Evolutionary conservation across 257 asterid genomes (phyloP), one percentile per base, ranked within the genome.

Genomic region (Capsicum baccatum): DNA sequence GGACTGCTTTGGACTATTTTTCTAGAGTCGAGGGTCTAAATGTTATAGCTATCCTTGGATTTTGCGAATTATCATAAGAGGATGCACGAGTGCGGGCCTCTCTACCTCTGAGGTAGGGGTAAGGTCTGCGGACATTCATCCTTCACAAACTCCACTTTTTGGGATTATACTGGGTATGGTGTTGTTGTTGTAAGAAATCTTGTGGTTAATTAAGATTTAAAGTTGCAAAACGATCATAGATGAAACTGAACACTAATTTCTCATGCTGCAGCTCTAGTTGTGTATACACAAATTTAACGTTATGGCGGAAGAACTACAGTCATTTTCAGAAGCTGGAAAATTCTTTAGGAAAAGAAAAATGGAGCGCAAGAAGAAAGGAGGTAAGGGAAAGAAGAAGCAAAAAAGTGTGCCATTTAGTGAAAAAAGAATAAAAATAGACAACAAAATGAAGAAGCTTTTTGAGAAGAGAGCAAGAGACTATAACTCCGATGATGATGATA

Each of bases 381-480:
- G 87, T 17, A 85, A 68, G 88, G 89, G 87, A 48, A 93, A 88
- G 62, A 91, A 91, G 78, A 86, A 87, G 87, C 91, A 81, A 52
- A 90, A 91, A 71, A 35, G 70, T 88, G 83, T 85, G 86, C 90
- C 87, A 26, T 87, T 85, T 66, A 87, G 85, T 19, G 92, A 87
- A 42, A 87, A 85, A 12, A 92, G 84, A 89, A 88, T 79, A 8
- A 92, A 85, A 73, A 86, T 92, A 39, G 97, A 91, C 60, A 81
- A 81, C 17, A 93, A 79, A 85, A 88, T 87, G 97, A 91, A 84
- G 57, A 94, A 87, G 83, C 58, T 92, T 87, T 91, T 88, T 64
- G 91, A 89, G 89, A 97, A 87, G 85, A 93, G 91, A 81, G 97
- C 92, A 16, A 89, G 96, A 87, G 96, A 94, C 60, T 94, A 96